Evolutionary conservation across 1,284 basidiomycete genomes (phyloP).

Genomic region (Ceratobasidium sp.): DNA sequence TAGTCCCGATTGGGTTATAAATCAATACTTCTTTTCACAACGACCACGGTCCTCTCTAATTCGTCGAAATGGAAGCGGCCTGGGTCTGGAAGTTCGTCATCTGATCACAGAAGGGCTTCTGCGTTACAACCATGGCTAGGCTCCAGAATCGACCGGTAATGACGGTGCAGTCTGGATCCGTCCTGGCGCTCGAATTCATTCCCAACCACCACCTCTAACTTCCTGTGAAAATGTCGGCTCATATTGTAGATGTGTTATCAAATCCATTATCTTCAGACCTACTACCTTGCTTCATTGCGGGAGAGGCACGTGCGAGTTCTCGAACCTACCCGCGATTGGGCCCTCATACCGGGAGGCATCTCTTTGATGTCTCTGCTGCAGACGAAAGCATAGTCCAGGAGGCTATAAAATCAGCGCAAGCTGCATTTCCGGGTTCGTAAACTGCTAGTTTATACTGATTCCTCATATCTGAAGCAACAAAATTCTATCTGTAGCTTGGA

Average conservation of each 20-base stretch:
- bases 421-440: slow-evolving; percentile 36
- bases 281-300: slow-evolving; percentile 54
- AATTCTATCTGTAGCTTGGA: slow-evolving; percentile 39
- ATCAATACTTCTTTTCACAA: too few relatives aligned
- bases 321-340: slow-evolving; percentile 52
- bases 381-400: slow-evolving; percentile 46
- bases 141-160: not conserved
- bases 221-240: not conserved
- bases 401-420: slow-evolving; percentile 48
- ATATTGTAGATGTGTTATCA: slow-evolving; percentile 14
- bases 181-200: not conserved
- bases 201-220: too few relatives aligned
- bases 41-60: too few relatives aligned
- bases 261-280: slow-evolving; percentile 21
- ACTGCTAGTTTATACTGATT: not conserved
- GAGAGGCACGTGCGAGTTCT: slow-evolving; percentile 49
- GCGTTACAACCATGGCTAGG: not conserved
- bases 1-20: too few relatives aligned
- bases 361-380: slow-evolving; percentile 50
- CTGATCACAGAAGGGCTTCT: not conserved
- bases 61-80: not conserved
- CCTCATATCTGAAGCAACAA: too few relatives aligned
- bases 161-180: not conserved
- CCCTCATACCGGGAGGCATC: slow-evolving; percentile 48
- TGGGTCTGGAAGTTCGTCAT: not conserved